These are phyloP conservation scores for Crithidia sp. DNA, from an alignment of 208 protist genomes.

Conservation along the genomic window DNA sequence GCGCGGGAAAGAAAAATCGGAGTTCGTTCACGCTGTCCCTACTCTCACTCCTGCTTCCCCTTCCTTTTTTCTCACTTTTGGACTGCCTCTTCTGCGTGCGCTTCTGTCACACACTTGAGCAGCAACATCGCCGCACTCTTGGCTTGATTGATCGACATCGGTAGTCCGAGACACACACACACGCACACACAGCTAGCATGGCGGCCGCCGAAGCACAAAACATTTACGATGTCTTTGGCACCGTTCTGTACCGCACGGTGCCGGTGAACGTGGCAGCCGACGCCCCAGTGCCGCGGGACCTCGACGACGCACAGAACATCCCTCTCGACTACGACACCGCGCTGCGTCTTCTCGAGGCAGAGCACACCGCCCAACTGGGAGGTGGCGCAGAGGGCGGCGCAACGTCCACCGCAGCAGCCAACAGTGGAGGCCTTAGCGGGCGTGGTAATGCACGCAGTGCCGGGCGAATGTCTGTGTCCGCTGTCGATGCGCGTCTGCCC, in stretches of 20 bases:
- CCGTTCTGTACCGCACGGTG: conserved; percentile 70
- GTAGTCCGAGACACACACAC: too few species aligned
- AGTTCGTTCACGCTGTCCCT: too few species aligned
- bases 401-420: background rate
- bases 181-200: conserved; percentile 27
- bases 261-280: conserved; percentile 27
- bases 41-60: too few species aligned
- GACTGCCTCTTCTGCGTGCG: too few species aligned
- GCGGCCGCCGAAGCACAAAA: conserved; percentile 43
- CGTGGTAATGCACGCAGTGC: background rate
- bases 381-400: background rate
- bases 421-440: background rate
- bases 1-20: too few species aligned
- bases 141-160: too few species aligned
- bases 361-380: conserved; percentile 4
- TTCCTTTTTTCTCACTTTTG: too few species aligned
- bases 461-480: background rate
- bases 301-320: conserved; percentile 12
- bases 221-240: conserved; percentile 75
- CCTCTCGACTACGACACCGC: conserved; percentile 35
- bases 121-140: too few species aligned
- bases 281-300: background rate
- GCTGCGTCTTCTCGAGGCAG: conserved; percentile 17
- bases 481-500: background rate
- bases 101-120: too few species aligned